phyloP scores from a whole-genome alignment of 306 rosid genomes.

The Alnus glutinosa region DNA sequence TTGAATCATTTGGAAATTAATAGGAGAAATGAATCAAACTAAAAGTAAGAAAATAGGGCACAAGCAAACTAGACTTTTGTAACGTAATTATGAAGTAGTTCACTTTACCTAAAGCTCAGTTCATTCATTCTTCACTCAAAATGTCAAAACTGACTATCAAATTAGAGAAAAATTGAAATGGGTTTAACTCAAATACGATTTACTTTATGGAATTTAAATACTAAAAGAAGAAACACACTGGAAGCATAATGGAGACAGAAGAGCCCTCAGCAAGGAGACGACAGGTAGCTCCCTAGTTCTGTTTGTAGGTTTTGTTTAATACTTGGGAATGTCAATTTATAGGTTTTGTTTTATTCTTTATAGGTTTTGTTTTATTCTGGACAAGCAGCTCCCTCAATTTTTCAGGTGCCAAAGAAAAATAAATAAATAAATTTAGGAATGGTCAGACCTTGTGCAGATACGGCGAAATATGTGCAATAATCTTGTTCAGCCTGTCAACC shows the following conservation, averaged over 20 bases:
- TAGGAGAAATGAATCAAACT: neutral
- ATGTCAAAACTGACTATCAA: neutral
- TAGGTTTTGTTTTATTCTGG: too few relatives aligned
- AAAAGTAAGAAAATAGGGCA: neutral
- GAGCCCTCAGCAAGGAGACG: constrained; percentile 15
- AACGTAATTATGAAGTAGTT: neutral
- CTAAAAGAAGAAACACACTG: constrained; percentile 48
- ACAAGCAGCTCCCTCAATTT: too few relatives aligned
- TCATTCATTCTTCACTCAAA: neutral
- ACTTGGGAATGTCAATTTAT: too few relatives aligned
- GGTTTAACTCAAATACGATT: neutral
- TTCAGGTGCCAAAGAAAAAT: neutral
- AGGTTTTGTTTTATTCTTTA: too few relatives aligned
- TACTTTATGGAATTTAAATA: neutral
- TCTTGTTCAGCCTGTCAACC: constrained; percentile 88
- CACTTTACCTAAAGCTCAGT: neutral
- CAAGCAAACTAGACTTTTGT: neutral
- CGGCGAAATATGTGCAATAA: constrained; percentile 87
- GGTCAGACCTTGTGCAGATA: constrained; percentile 74
- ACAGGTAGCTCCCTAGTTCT: too few relatives aligned
- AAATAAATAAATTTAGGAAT: neutral
- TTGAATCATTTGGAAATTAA: neutral
- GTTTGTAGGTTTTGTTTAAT: too few relatives aligned
- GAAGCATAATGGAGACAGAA: constrained; percentile 86
- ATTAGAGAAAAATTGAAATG: neutral